Evolutionary conservation across 1,139 yeast genomes (phyloP).

Genomic region (Hanseniaspora uvarum): DNA sequence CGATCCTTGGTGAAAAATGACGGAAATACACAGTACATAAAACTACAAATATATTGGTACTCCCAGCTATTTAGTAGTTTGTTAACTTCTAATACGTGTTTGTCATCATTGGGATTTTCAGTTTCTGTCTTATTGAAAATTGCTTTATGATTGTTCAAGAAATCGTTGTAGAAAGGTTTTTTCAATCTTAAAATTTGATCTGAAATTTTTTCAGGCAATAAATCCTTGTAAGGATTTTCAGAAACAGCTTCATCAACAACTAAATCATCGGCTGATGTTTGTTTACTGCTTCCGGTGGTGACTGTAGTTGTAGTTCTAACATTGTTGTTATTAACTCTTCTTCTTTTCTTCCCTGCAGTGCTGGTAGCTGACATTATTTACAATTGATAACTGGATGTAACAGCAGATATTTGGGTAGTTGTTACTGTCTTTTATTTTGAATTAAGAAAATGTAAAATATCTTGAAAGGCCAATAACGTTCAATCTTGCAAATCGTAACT

Average conservation of each 20-base stretch:
- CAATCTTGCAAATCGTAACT: too few species aligned
- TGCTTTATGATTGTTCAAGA: neutral
- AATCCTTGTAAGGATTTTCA: neutral
- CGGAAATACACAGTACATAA: conserved; percentile 24
- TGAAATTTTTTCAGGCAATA: conserved; percentile 6
- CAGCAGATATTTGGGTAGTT: too few species aligned
- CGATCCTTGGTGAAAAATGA: conserved; percentile 16
- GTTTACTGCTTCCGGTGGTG: neutral
- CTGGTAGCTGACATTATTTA: neutral
- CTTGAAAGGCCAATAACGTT: too few species aligned
- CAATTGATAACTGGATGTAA: too few species aligned
- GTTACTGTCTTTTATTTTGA: too few species aligned
- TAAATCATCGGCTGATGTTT: neutral
- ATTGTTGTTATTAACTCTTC: conserved; percentile 4
- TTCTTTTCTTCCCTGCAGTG: conserved; percentile 5
- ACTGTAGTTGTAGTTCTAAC: conserved; percentile 9
- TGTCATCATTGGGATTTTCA: neutral
- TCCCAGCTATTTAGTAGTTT: conserved; percentile 24
- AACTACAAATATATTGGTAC: conserved; percentile 29
- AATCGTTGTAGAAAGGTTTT: conserved; percentile 9
- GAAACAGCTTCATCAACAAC: neutral
- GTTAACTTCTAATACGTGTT: neutral
- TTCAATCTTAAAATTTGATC: conserved; percentile 10
- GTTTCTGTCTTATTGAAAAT: neutral
- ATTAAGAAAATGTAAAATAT: too few species aligned